Evolutionary conservation across 306 rosid genomes (phyloP).

Genomic region (Arachis stenosperma): DNA sequence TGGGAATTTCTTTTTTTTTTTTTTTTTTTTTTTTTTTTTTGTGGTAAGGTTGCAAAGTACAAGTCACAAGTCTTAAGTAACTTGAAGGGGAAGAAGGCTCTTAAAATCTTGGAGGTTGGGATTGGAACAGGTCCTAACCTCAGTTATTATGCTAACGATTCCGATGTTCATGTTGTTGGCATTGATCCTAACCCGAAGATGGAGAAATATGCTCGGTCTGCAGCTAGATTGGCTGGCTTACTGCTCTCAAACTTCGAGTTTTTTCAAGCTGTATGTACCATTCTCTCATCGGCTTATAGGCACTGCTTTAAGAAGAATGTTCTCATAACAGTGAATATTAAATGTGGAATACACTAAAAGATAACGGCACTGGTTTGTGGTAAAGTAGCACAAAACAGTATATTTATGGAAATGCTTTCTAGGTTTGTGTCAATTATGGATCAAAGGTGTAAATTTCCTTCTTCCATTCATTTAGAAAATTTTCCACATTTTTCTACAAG

Average conservation of each 20-base stretch:
- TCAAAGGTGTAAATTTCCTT: background rate
- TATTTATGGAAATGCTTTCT: conserved; percentile 6
- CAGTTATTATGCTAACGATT: conserved; percentile 58
- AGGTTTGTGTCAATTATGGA: conserved; percentile 3
- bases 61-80: conserved; percentile 62
- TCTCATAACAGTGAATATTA: conserved; percentile 15
- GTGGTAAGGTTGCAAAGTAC: conserved; percentile 75
- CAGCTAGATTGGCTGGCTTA: conserved; percentile 65
- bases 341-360: background rate
- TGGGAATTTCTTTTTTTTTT: background rate
- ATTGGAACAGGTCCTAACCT: conserved; percentile 88
- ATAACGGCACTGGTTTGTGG: background rate
- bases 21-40: background rate
- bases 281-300: conserved; percentile 20
- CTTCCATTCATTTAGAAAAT: conserved; percentile 14
- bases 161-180: conserved; percentile 65
- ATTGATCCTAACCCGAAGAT: conserved; percentile 80
- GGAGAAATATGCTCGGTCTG: conserved; percentile 79
- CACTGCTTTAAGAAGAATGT: conserved; percentile 14
- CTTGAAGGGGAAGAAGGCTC: conserved; percentile 71
- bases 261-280: conserved; percentile 66
- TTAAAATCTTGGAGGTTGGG: conserved; percentile 82
- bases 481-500: conserved; percentile 6
- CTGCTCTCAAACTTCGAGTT: conserved; percentile 71
- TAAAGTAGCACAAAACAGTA: background rate